A percentile compares a stretch with the other conserved stretches of the same genome.
Evolutionary conservation across 2,329 filamentous ascomycete species (phyloP).

Genomic region (Xylaria sp.): DNA sequence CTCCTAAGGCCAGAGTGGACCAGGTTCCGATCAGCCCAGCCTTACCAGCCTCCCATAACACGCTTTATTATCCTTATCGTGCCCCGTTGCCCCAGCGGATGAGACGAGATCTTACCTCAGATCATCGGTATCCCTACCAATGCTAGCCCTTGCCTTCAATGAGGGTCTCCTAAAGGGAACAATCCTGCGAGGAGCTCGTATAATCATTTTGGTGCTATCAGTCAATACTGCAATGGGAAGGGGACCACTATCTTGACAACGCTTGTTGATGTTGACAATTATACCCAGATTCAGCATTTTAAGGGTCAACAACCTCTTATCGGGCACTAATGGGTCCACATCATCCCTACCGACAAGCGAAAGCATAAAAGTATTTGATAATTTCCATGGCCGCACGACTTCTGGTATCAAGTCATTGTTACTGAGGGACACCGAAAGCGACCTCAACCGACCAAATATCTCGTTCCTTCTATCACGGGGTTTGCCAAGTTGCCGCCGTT

Average conservation of each 20-base stretch:
- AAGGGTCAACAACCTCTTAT: slow-evolving; percentile 4
- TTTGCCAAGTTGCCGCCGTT: neutral
- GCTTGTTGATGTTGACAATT: neutral
- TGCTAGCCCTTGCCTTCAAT: slow-evolving; percentile 7
- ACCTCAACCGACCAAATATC: neutral
- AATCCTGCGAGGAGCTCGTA: slow-evolving; percentile 8
- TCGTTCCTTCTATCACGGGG: neutral
- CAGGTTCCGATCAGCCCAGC: slow-evolving; percentile 28
- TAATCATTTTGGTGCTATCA: neutral
- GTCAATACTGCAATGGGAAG: neutral
- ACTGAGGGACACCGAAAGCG: neutral
- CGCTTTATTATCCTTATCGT: neutral
- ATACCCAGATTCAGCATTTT: no score
- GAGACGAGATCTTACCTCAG: slow-evolving; percentile 29
- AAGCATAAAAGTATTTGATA: neutral
- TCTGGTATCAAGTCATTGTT: neutral
- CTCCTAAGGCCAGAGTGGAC: slow-evolving; percentile 1
- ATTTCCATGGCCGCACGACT: neutral
- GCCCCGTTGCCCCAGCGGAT: slow-evolving; percentile 6
- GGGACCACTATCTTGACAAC: neutral
- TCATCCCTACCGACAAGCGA: neutral
- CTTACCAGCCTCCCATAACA: slow-evolving; percentile 13
- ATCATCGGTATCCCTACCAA: slow-evolving; percentile 23
- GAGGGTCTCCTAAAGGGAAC: neutral
- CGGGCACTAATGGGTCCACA: neutral